Conservation (phyloP, 176 grass and related monocot genomes). For the Triticum monococcum region DNA sequence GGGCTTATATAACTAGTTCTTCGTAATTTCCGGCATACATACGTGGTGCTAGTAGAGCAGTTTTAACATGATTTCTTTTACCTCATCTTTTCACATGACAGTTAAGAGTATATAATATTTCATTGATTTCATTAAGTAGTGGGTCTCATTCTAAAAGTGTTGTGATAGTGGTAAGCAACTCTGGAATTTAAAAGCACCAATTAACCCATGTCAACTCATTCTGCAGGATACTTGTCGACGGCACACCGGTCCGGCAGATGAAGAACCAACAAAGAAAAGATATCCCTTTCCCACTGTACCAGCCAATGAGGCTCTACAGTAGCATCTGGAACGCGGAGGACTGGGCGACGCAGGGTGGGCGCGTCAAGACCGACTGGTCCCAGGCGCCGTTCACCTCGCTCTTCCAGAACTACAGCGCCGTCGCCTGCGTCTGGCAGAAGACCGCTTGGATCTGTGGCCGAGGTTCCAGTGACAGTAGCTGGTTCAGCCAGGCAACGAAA, state of each 20-base stretch:
- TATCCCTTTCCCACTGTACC: slow-evolving; percentile 39
- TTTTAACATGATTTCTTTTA: no score
- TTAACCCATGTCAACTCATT: not conserved
- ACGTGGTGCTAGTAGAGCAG: no score
- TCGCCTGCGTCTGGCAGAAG: slow-evolving; percentile 21
- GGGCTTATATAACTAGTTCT: no score
- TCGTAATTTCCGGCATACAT: no score
- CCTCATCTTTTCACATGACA: no score
- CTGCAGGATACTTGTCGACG: slow-evolving; percentile 68
- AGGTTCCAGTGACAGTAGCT: slow-evolving; percentile 21
- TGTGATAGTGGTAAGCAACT: not conserved
- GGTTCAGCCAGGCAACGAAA: slow-evolving; percentile 33
- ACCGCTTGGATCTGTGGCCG: slow-evolving; percentile 39
- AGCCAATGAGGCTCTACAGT: slow-evolving; percentile 58
- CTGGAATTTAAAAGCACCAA: not conserved
- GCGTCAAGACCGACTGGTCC: slow-evolving; percentile 55
- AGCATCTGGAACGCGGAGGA: slow-evolving; percentile 53
- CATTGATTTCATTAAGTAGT: no score
- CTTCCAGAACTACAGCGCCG: slow-evolving; percentile 42
- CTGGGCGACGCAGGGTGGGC: slow-evolving; percentile 49
- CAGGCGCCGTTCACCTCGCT: slow-evolving; percentile 48
- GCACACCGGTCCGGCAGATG: slow-evolving; percentile 47
- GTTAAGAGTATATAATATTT: no score
- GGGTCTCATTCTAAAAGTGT: not conserved
- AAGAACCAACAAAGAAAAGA: slow-evolving; percentile 46